A percentile compares a stretch with the other conserved stretches of the same genome.
Conservation (phyloP, 2,329 filamentous ascomycete genomes). For the Thielaviopsis populi region DNA sequence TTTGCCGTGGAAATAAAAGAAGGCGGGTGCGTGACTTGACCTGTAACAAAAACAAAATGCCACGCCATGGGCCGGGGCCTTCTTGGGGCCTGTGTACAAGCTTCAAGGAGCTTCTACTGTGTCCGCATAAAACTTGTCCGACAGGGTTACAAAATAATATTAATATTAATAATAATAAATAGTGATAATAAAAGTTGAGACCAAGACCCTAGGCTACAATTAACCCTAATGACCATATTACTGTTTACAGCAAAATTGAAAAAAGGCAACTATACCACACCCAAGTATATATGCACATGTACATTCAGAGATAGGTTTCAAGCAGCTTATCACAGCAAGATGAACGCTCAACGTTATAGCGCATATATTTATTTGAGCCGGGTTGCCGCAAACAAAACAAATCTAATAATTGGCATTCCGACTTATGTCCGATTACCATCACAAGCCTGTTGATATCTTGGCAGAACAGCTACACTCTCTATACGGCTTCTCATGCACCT, state of each 20-base stretch:
- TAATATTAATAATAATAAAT: too few species aligned
- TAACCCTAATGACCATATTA: too few species aligned
- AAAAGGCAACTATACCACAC: not conserved
- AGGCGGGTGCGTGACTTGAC: not conserved
- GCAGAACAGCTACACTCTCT: not conserved
- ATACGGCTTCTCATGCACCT: not conserved
- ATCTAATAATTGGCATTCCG: not conserved
- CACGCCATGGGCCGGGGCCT: not conserved
- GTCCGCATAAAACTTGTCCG: too few species aligned
- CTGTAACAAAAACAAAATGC: not conserved
- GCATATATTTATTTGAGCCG: not conserved
- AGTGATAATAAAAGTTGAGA: too few species aligned
- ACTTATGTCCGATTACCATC: not conserved
- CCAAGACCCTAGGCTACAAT: too few species aligned
- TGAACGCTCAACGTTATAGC: not conserved
- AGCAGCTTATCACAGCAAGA: too few species aligned
- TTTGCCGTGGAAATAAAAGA: not conserved
- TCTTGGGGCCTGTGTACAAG: not conserved
- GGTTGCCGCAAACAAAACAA: not conserved
- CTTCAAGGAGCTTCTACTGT: too few species aligned
- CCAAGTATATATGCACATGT: not conserved
- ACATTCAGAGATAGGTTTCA: not conserved
- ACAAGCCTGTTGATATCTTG: constrained; percentile 4
- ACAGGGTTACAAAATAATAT: too few species aligned
- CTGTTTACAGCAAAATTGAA: not conserved